Evolutionary conservation across 805 yeast genomes (phyloP), one percentile per base, ranked within the genome.

Genomic region (Candida pini): DNA sequence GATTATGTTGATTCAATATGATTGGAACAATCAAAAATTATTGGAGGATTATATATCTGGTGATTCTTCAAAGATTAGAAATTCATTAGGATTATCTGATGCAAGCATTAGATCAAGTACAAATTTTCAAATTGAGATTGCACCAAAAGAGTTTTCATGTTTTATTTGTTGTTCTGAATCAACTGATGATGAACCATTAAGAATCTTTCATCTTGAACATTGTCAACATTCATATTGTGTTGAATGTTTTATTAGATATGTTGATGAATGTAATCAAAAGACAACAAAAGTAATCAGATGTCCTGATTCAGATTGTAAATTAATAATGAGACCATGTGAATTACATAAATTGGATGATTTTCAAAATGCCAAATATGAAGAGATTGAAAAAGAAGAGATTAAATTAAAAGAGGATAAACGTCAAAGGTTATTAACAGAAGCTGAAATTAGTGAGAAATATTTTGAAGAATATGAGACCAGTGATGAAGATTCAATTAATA

Each of bases 161-260:
- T 48, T 57, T 12, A 78, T 89, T n/a, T 89, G 96, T 57, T 84
- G 86, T 54, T 81, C 80, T 16, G 71, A 70, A 1, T 64, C 62
- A 18, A 50, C 51, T 0, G 40, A 41, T 13, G 50, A 48, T 36
- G 57, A 38, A 47, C 69, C 28, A 2, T 35, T 61, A 21, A 34
- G 39, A 7, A 57, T 62, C 2, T 84, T 76, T 47, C 57, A 69
- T 3, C 55, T 86, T 12, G 21, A 36, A 13, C 67, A 67, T 12
- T 92, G 97, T 56, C 69, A 68, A 7, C 96, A 90, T 56, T 64
- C 62, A 33, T 82, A 66, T 46, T 92, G 98, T 53, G 46, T 64
- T 2, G 62, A 60, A 9, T 90, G 98, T 56, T 89, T 81, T 54
- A 51, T 61, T 12, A 66, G 66, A 22, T 89, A 86, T 53, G 60